A percentile compares a stretch with the other conserved stretches of the same genome.
These are phyloP conservation scores for Trichosporon ovoides DNA, from an alignment of 1,284 basidiomycete species.

Conservation along the genomic window DNA sequence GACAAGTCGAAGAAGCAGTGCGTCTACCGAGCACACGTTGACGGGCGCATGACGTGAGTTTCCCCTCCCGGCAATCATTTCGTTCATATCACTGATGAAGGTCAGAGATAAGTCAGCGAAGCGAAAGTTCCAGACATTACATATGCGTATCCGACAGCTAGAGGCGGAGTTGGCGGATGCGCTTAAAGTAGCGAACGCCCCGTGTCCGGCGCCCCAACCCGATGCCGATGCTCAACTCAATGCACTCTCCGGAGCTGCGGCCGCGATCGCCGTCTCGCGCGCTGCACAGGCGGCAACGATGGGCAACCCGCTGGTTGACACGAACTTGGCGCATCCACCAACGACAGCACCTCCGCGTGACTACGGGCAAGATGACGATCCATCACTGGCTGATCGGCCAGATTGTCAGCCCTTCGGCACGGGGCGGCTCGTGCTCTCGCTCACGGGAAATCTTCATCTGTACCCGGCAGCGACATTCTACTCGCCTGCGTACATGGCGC, in stretches of 20 bases:
- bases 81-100: not conserved
- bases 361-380: not conserved
- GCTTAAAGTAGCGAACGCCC: slow-evolving; percentile 1
- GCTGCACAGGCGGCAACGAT: not conserved
- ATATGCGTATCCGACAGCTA: slow-evolving; percentile 1
- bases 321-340: not conserved
- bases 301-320: slow-evolving; percentile 2
- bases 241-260: not conserved
- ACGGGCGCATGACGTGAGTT: slow-evolving; percentile 7
- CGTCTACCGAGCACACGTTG: slow-evolving; percentile 2
- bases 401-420: slow-evolving; percentile 20
- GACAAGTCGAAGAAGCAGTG: not conserved
- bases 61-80: not conserved
- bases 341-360: not conserved
- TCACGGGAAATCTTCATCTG: slow-evolving; percentile 24
- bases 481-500: slow-evolving; percentile 19
- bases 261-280: not conserved
- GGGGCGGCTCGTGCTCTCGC: slow-evolving; percentile 20
- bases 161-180: slow-evolving; percentile 7
- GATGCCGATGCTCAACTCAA: not conserved
- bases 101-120: not conserved
- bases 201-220: not conserved
- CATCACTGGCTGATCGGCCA: not conserved
- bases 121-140: slow-evolving; percentile 3
- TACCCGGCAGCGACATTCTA: slow-evolving; percentile 27